Percentiles rank a stretch among this genome's conserved stretches.
phyloP scores from a whole-genome alignment of 2,329 filamentous ascomycete genomes.

The Colletotrichum nymphaeae region DNA sequence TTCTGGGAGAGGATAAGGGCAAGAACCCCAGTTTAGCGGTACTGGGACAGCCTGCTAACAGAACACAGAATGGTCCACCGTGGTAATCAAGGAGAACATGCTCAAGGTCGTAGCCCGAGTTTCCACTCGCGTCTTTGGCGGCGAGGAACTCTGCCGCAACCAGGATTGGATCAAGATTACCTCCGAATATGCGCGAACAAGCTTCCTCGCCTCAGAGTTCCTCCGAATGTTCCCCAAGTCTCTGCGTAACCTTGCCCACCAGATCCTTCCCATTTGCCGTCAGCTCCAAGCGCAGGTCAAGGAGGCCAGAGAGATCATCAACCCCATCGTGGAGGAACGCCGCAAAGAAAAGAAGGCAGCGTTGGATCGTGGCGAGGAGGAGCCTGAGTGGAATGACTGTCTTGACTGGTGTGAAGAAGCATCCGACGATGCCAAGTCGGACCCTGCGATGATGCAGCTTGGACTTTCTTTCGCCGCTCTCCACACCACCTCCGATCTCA shows the following conservation, averaged over 20 bases:
- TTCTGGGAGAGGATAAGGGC: constrained; percentile 12
- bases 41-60: background rate
- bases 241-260: constrained; percentile 33
- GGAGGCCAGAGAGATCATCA: constrained; percentile 24
- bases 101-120: constrained; percentile 36
- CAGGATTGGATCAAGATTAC: constrained; percentile 37
- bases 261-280: constrained; percentile 35
- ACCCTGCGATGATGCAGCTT: constrained; percentile 37
- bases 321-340: constrained; percentile 35
- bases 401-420: constrained; percentile 39
- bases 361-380: constrained; percentile 20
- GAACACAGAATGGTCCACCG: constrained; percentile 29
- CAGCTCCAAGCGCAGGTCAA: constrained; percentile 25
- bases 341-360: constrained; percentile 33
- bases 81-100: constrained; percentile 22
- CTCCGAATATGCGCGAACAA: constrained; percentile 25
- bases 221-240: constrained; percentile 37
- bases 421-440: constrained; percentile 17
- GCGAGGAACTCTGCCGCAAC: constrained; percentile 38
- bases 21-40: background rate
- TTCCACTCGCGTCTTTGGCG: constrained; percentile 39
- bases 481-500: constrained; percentile 40
- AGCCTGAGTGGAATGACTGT: constrained; percentile 35
- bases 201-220: constrained; percentile 23
- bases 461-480: constrained; percentile 40